Evolutionary conservation across 371 early-diverging fungal genomes (phyloP).

Genomic region (Synchytrium microbalum): DNA sequence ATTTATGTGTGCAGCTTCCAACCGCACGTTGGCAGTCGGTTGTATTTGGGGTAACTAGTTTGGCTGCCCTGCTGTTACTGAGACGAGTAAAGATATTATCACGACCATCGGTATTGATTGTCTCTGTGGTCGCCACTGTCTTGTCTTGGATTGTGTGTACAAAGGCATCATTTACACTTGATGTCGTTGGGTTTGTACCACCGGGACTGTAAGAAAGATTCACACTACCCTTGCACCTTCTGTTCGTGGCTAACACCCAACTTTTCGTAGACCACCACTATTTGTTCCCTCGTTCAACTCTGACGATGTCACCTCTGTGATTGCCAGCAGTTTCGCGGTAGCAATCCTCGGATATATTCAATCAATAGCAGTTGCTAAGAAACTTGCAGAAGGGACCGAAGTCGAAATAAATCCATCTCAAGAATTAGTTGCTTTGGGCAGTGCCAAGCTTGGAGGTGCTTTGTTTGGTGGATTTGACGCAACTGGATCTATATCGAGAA

Average conservation of each 20-base stretch:
- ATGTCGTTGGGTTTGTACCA: background rate
- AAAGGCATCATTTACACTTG: background rate
- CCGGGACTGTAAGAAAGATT: background rate
- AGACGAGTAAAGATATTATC: too few species aligned
- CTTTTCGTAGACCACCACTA: background rate
- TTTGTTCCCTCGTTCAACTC: background rate
- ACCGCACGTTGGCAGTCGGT: too few species aligned
- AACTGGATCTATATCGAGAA: background rate
- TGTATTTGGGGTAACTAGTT: too few species aligned
- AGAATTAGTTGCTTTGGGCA: conserved; percentile 4
- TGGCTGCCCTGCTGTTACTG: too few species aligned
- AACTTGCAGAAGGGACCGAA: background rate
- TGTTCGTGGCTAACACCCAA: background rate
- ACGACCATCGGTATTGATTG: too few species aligned
- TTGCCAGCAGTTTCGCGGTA: background rate
- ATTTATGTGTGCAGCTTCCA: too few species aligned
- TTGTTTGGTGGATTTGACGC: background rate
- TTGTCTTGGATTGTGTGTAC: conserved; percentile 1
- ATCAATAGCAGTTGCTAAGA: background rate
- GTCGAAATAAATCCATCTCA: background rate
- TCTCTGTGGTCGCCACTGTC: too few species aligned
- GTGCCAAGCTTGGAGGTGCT: background rate
- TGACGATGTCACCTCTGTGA: background rate
- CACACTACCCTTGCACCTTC: background rate
- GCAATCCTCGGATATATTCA: conserved; percentile 1